A percentile compares a stretch with the other conserved stretches of the same genome.
Conservation (phyloP, 805 yeast species). For the Sugiyamaella lignohabitans region DNA sequence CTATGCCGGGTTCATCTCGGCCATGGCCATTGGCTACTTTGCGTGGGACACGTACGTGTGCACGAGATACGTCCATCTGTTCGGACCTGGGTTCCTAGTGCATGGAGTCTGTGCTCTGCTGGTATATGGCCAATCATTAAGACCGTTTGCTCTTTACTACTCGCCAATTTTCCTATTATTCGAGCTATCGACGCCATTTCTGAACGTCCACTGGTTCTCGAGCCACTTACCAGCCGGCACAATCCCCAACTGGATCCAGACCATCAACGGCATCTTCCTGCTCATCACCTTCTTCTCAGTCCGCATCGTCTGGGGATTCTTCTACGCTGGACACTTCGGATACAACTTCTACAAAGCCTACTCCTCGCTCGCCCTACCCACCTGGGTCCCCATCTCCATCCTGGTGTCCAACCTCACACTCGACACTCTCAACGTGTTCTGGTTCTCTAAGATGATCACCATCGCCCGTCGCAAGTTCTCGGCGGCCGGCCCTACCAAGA, state of each 20-base stretch:
- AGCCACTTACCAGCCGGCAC: slow-evolving; percentile 65
- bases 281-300: slow-evolving; percentile 66
- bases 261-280: slow-evolving; percentile 66
- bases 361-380: slow-evolving; percentile 32
- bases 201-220: slow-evolving; percentile 88
- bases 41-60: slow-evolving; percentile 84
- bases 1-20: slow-evolving; percentile 65
- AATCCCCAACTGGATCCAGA: slow-evolving; percentile 47
- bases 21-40: slow-evolving; percentile 79
- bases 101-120: slow-evolving; percentile 80
- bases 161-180: slow-evolving; percentile 76
- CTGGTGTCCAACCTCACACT: slow-evolving; percentile 55
- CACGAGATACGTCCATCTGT: slow-evolving; percentile 50
- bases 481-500: not conserved
- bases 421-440: slow-evolving; percentile 62
- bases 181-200: slow-evolving; percentile 91
- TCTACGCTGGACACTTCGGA: slow-evolving; percentile 53
- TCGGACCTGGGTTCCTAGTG: slow-evolving; percentile 73
- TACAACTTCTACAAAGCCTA: slow-evolving; percentile 36
- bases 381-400: slow-evolving; percentile 43
- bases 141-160: slow-evolving; percentile 76
- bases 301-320: slow-evolving; percentile 83
- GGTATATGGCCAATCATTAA: slow-evolving; percentile 58
- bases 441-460: slow-evolving; percentile 84
- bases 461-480: slow-evolving; percentile 30